Evolutionary conservation across 2,329 filamentous ascomycete genomes (phyloP).

Genomic region (Calonectria montana): DNA sequence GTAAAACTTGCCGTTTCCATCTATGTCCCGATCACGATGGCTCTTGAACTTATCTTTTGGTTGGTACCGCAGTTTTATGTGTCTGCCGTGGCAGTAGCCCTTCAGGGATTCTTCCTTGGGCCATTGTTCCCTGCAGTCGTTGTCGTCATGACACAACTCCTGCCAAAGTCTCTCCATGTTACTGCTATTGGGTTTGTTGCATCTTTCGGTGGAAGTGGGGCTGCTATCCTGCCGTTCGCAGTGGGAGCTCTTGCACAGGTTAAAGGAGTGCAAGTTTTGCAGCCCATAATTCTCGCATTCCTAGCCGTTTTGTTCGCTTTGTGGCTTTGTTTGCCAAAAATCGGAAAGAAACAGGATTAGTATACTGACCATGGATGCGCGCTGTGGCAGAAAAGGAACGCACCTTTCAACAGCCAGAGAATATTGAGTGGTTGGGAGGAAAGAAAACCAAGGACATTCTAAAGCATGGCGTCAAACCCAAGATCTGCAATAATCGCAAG

Average conservation of each 20-base stretch:
- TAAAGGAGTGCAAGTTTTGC: constrained; percentile 66
- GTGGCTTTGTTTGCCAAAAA: constrained; percentile 59
- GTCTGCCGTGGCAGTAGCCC: constrained; percentile 75
- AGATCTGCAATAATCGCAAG: too few species aligned
- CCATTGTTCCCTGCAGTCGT: constrained; percentile 81
- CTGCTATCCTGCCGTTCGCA: constrained; percentile 73
- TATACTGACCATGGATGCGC: too few species aligned
- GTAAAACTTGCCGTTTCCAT: constrained; percentile 71
- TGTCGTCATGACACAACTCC: constrained; percentile 74
- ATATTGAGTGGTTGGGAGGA: too few species aligned
- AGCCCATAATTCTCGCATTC: constrained; percentile 66
- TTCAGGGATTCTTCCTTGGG: constrained; percentile 84
- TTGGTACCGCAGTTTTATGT: constrained; percentile 82
- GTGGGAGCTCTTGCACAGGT: constrained; percentile 74
- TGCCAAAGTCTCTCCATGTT: constrained; percentile 81
- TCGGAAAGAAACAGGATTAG: constrained; percentile 55
- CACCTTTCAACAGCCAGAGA: too few species aligned
- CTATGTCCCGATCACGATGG: constrained; percentile 75
- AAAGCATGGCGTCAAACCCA: too few species aligned
- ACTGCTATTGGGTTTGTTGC: constrained; percentile 81
- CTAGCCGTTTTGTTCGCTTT: constrained; percentile 56
- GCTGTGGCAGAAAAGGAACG: too few species aligned
- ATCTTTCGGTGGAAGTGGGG: constrained; percentile 79
- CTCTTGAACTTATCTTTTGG: constrained; percentile 81
- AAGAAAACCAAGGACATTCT: too few species aligned